These are phyloP conservation scores for Nemania sp. DNA, from an alignment of 2,329 filamentous ascomycete species.

Conservation along the genomic window DNA sequence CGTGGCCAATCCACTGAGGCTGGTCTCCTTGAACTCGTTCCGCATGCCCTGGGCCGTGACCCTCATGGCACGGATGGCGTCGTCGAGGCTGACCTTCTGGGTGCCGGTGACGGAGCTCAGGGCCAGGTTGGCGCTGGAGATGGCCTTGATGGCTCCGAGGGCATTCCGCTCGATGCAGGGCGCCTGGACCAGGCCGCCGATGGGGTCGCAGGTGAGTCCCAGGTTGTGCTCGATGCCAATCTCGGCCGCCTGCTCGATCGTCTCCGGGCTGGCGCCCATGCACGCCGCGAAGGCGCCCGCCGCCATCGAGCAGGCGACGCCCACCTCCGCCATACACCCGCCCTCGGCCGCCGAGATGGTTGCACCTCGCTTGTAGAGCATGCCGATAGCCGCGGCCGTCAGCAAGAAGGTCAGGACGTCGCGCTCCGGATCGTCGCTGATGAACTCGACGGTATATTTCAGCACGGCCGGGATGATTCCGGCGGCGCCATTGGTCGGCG, in stretches of 20 bases:
- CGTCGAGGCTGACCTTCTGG: constrained; percentile 54
- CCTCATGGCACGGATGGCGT: constrained; percentile 56
- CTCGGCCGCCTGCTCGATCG: constrained; percentile 56
- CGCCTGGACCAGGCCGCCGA: constrained; percentile 55
- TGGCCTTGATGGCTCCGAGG: constrained; percentile 55
- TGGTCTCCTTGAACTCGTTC: constrained; percentile 59
- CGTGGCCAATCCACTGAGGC: constrained; percentile 54
- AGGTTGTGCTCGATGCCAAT: constrained; percentile 59
- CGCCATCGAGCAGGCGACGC: constrained; percentile 57
- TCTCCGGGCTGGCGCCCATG: constrained; percentile 56
- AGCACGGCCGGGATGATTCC: constrained; percentile 57
- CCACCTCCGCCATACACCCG: constrained; percentile 59
- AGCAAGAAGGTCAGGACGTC: constrained; percentile 55
- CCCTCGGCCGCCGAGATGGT: constrained; percentile 57
- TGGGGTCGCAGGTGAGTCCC: constrained; percentile 55
- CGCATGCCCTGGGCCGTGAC: constrained; percentile 56
- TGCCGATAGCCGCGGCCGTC: constrained; percentile 55
- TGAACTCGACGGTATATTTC: constrained; percentile 55
- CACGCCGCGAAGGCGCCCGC: constrained; percentile 56
- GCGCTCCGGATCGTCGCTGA: constrained; percentile 55
- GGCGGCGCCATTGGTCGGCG: constrained; percentile 56
- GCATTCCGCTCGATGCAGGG: constrained; percentile 58
- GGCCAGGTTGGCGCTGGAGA: constrained; percentile 55
- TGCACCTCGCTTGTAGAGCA: constrained; percentile 58
- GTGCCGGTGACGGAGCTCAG: constrained; percentile 50